Base-by-base conservation (phyloP, 1,284 basidiomycete species). In the Vanrija humicola region DNA sequence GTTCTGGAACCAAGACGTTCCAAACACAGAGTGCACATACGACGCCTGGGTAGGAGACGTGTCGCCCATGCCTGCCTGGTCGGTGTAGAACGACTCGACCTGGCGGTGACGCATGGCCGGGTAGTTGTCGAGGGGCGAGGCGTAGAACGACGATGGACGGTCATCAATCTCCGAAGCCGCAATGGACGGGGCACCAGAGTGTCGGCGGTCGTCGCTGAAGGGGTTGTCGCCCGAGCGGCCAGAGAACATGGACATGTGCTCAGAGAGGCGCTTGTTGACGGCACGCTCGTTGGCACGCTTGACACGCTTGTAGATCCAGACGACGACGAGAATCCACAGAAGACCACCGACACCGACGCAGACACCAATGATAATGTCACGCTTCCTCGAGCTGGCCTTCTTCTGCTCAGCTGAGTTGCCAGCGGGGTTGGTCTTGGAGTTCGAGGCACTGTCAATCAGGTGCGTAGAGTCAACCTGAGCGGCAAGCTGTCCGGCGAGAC, bases 61-160 rank as follows among this genome's bases (percentile, higher is more conserved):
- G 52, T 61, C 55, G 12, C 55, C 55, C 3, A 50, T 50, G 38
- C 52, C 59, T 28, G 50, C 51, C 39, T 54, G 52, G 49, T 57
- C 55, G 38, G 52, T 52, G 28, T 61, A 57, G 54, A 54, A 54
- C 28, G 54, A 54, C 23, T 64, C 58, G 43, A 62, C 56, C 47
- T 67, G 65, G 25, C 58, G 54, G 23, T 63, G 62, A 10, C 70
- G 61, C 62, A 68, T 65, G 2, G 68, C 59, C n/a, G 63, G 65
- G 48, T 75, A 73, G 52, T 76, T 76, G 43, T 77, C 75, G 3
- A 70, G 53, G 5, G 74, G 71, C 48, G 74, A 73, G 29, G 77
- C 77, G 58, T 78, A 78, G 67, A 78, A 78, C 6, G 72, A 74
- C 19, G 67, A 70, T 2, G 77, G 77, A 50, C 77, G 68, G 49